Evolutionary conservation across 2,329 filamentous ascomycete genomes (phyloP).

Genomic region (Aspergillus bombycis): DNA sequence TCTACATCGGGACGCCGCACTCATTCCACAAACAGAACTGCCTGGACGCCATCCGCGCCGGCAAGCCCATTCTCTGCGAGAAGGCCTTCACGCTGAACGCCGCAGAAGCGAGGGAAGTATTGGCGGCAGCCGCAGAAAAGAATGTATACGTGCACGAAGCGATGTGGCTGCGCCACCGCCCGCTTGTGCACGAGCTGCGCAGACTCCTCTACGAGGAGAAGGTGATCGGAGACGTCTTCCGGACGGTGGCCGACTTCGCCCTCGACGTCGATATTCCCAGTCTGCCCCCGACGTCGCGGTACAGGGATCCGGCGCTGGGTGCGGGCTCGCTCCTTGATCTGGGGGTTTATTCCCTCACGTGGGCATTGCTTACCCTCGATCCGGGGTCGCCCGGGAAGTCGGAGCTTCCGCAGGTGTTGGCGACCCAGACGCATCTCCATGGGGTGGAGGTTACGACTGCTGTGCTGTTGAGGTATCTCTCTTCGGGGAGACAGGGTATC

Average conservation of each 20-base stretch:
- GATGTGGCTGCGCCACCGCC: conserved; percentile 18
- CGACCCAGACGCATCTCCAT: conserved; percentile 20
- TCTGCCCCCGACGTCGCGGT: neutral
- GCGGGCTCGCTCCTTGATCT: conserved; percentile 20
- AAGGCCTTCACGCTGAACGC: conserved; percentile 55
- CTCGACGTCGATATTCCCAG: neutral
- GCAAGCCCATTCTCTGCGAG: conserved; percentile 60
- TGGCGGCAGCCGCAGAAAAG: conserved; percentile 37
- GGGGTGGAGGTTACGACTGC: conserved; percentile 38
- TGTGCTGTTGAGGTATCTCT: conserved; percentile 45
- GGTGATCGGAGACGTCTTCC: neutral
- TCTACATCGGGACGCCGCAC: conserved; percentile 35
- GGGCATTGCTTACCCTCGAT: conserved; percentile 16
- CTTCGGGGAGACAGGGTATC: conserved; percentile 46
- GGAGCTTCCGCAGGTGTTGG: conserved; percentile 13
- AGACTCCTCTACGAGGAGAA: neutral
- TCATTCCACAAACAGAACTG: conserved; percentile 49
- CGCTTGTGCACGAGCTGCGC: neutral
- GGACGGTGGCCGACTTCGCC: neutral
- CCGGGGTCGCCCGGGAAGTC: neutral
- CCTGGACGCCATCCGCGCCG: conserved; percentile 49
- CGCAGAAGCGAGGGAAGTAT: conserved; percentile 48
- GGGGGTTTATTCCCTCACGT: conserved; percentile 20
- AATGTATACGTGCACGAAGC: conserved; percentile 19
- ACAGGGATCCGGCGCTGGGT: conserved; percentile 14